Evolutionary conservation across 148 eudicot genomes (phyloP), one percentile per base, ranked within the genome.

Genomic region (Vaccinium macrocarpon): DNA sequence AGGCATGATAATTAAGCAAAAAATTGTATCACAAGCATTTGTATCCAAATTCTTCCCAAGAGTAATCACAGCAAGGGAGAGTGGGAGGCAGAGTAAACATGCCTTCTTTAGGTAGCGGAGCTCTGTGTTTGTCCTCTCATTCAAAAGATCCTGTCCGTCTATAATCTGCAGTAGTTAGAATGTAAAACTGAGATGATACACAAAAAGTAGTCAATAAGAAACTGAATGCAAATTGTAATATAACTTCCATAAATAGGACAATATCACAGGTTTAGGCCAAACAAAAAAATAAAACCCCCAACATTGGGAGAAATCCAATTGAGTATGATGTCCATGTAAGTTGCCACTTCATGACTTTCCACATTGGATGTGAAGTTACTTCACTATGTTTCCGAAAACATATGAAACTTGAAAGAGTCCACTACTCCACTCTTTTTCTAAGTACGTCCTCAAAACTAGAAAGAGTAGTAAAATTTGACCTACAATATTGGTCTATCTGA

Each of bases 101-200:
- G 86, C 99, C 94, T 97, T 97, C 84, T 95, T 97, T 70, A 97
- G 87, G 85, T 95, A 95, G 57, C 88, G 87, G 48, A 93, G 90
- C 83, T 97, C 99, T 5, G 99, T 84, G 86, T 90, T 85, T 85
- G 99, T 97, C 86, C 98, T 92, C 82, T 97, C 98, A 86, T 92
- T 97, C 80, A 95, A 88, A 78, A 97, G 95, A 90, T 97, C 95
- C 84, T 92, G 89, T 46, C 99, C 99, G 46, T 94, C 95, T n/a
- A 97, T 73, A 83, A 97, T 93, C 99, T 97, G 90, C 90, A 87
- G 29, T 5, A 48, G 5, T 42, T 42, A 42, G 46, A 42, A 42
- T 42, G 73, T 76, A 81, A 71, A 75, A 61, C 23, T 78, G n/a
- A 18, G 27, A 77, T n/a, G 0, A 56, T 0, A 10, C 42, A 15